Conservation (phyloP, 371 early-diverging fungal genomes). For the Syncephalastrum sp. region DNA sequence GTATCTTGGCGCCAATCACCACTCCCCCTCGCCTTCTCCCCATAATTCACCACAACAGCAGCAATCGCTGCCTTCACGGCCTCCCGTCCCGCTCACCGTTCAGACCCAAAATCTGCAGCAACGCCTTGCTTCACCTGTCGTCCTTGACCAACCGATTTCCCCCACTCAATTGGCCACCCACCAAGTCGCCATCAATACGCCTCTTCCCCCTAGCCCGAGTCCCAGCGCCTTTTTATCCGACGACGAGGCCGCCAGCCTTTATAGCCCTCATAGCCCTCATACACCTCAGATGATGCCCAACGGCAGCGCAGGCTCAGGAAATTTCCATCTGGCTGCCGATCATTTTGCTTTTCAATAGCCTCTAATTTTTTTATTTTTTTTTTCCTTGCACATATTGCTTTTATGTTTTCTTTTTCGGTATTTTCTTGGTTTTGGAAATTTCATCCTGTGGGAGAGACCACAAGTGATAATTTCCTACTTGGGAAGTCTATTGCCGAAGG, state of each 20-base stretch:
- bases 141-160: neutral
- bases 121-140: constrained; percentile 1
- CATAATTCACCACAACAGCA: constrained; percentile 11
- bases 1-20: constrained; percentile 8
- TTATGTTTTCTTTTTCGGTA: no score
- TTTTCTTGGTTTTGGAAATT: no score
- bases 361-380: no score
- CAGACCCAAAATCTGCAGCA: constrained; percentile 15
- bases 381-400: no score
- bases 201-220: constrained; percentile 23
- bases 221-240: constrained; percentile 22
- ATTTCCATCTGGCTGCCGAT: constrained; percentile 6
- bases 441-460: neutral
- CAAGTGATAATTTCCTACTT: neutral
- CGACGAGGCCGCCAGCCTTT: constrained; percentile 17
- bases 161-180: constrained; percentile 7
- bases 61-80: constrained; percentile 14
- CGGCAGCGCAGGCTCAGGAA: constrained; percentile 8
- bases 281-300: constrained; percentile 12
- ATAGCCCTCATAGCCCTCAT: constrained; percentile 23
- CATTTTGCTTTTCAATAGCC: constrained; percentile 6
- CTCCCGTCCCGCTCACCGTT: constrained; percentile 12
- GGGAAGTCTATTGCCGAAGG: neutral
- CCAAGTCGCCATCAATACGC: constrained; percentile 13
- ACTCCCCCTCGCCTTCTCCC: constrained; percentile 14